Base-by-base conservation (phyloP, 2,329 filamentous ascomycete genomes). In the Claviceps paspali region DNA sequence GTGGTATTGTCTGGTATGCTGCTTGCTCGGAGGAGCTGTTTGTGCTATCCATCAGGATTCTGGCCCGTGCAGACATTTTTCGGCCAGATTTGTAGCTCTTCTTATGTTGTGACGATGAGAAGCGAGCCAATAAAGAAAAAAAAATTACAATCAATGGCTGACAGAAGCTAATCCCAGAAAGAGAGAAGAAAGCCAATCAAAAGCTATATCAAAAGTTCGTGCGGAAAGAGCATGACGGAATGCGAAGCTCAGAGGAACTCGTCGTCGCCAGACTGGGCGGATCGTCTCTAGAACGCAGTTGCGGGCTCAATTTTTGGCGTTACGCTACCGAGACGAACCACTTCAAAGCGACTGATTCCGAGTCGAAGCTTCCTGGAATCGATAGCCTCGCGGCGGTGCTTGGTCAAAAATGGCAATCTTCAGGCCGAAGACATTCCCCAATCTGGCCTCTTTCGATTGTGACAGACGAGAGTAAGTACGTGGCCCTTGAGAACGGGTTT, bases 351-450 rank as follows among this genome's bases (percentile, higher is more conserved):
- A 15, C 10, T 2, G 24, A 14, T 36, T 17, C 14, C 46, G 43
- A 18, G 48, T 33, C 10, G 45, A 31, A 1, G 50, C 45, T 7
- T 55, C 33, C 7, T 53, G 57, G 12, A 49, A 38, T 12, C 49
- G 52, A 21, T 41, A 38, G 33, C 55, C 59, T 7, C 52, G 50
- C n/a, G 49, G 44, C 14, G 57, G 55, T 15, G 55, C 57, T 15
- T 46, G 41, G 39, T 59, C 52, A 35, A 60, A 56, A 33, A 50
- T 49, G n/a, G 47, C 47, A 24, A 35, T 24, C 10, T n/a, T 47
- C 46, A n/a, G n/a, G n/a, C n/a, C n/a, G n/a, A n/a, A n/a, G n/a
- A n/a, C n/a, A n/a, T n/a, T n/a, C n/a, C n/a, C n/a, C n/a, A n/a
- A n/a, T n/a, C n/a, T n/a, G n/a, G n/a, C n/a, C n/a, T n/a, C n/a